Percentiles rank a stretch among this genome's conserved stretches.
These are phyloP conservation scores for Rosa persica DNA, from an alignment of 306 rosid genomes.

Conservation along the genomic window DNA sequence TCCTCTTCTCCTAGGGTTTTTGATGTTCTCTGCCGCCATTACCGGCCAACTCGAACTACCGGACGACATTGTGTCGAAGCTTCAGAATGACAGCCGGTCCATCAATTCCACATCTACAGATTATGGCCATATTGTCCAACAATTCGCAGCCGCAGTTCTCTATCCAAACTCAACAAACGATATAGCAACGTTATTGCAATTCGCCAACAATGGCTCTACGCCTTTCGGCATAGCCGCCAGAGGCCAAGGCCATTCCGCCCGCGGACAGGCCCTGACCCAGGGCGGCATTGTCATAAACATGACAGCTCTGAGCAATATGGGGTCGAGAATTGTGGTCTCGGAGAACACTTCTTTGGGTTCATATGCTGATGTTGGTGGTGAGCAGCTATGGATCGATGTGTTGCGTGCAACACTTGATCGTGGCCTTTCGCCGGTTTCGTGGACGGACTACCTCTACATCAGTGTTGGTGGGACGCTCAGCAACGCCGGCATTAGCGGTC, in stretches of 20 bases:
- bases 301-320: constrained; percentile 38
- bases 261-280: constrained; percentile 66
- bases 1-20: background rate
- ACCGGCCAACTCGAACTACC: constrained; percentile 28
- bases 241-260: constrained; percentile 78
- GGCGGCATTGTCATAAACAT: constrained; percentile 79
- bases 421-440: constrained; percentile 65
- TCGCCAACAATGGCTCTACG: constrained; percentile 28
- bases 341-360: constrained; percentile 14
- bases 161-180: constrained; percentile 48
- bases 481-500: constrained; percentile 95
- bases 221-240: constrained; percentile 49
- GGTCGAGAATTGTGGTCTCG: constrained; percentile 36
- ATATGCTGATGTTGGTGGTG: constrained; percentile 81
- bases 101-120: constrained; percentile 56
- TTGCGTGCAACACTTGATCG: constrained; percentile 43
- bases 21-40: background rate
- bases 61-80: constrained; percentile 17
- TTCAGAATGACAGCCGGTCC: constrained; percentile 43
- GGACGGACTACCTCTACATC: constrained; percentile 77
- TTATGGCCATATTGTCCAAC: constrained; percentile 54
- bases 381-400: constrained; percentile 77
- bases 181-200: constrained; percentile 38
- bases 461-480: constrained; percentile 88
- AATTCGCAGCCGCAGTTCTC: constrained; percentile 44